Evolutionary conservation across 2,329 filamentous ascomycete genomes (phyloP).

Genomic region (Diaporthe destruens): DNA sequence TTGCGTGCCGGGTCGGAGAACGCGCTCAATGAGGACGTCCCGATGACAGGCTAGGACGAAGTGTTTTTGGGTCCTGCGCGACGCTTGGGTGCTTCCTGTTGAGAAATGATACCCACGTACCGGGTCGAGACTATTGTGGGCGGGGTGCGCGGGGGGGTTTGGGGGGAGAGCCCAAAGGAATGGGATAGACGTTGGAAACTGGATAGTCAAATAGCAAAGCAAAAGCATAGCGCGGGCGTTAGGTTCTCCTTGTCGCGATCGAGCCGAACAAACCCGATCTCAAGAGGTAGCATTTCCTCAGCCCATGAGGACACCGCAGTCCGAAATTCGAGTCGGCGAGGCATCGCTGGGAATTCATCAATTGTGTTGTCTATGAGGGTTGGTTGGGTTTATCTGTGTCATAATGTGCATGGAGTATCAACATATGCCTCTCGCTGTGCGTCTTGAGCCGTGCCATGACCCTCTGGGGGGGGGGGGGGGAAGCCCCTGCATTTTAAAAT

Average conservation of each 20-base stretch:
- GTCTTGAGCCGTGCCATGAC: conserved; percentile 1
- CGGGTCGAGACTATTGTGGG: too few species aligned
- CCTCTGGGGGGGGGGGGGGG: too few species aligned
- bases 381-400: conserved; percentile 17
- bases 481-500: conserved; percentile 4
- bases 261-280: not conserved
- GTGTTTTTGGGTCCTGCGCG: too few species aligned
- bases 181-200: not conserved
- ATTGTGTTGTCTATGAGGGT: conserved; percentile 27
- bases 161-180: not conserved
- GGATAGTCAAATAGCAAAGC: not conserved
- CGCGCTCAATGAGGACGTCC: not conserved
- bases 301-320: not conserved
- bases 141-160: too few species aligned
- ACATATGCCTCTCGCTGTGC: conserved; percentile 21
- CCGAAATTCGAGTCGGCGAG: not conserved
- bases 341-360: conserved; percentile 6
- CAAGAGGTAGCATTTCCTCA: not conserved
- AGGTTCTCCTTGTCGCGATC: conserved; percentile 4
- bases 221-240: conserved; percentile 31
- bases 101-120: not conserved
- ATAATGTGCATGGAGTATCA: conserved; percentile 23
- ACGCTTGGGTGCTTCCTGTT: not conserved
- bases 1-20: not conserved
- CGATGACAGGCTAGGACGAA: conserved; percentile 11